A percentile compares a stretch with the other conserved stretches of the same genome.
Evolutionary conservation across 148 eudicot species (phyloP).

Genomic region (Oxyria digyna): DNA sequence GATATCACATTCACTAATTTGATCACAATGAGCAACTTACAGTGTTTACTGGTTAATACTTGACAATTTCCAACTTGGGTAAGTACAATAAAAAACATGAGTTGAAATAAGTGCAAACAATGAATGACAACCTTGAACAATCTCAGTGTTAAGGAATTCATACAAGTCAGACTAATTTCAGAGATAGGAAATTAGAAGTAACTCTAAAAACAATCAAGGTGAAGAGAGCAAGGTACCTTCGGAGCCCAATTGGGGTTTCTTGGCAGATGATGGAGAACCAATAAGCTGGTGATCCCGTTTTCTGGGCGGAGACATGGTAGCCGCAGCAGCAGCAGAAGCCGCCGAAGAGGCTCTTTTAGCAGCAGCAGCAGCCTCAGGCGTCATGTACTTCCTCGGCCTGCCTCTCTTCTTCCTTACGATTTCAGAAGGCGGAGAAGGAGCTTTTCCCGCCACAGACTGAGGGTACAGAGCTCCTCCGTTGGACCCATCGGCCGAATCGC

Average conservation of each 20-base stretch:
- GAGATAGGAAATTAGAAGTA: neutral
- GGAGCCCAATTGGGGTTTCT: conserved; percentile 16
- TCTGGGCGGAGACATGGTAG: conserved; percentile 16
- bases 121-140: no score
- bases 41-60: neutral
- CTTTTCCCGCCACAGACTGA: conserved; percentile 21
- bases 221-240: neutral
- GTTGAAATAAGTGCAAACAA: neutral
- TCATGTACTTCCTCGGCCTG: conserved; percentile 41
- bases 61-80: no score
- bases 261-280: conserved; percentile 16
- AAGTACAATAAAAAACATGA: neutral
- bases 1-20: neutral
- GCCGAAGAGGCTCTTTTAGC: conserved; percentile 29
- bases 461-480: conserved; percentile 17
- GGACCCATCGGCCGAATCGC: neutral
- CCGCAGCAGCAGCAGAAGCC: conserved; percentile 24
- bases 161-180: neutral
- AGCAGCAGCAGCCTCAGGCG: conserved; percentile 50
- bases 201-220: neutral
- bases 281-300: conserved; percentile 21
- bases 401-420: conserved; percentile 36
- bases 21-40: neutral
- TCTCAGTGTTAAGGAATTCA: no score
- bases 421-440: conserved; percentile 20